Base-by-base conservation (phyloP, 495 filamentous ascomycete genomes). In the Penicillium fimorum region DNA sequence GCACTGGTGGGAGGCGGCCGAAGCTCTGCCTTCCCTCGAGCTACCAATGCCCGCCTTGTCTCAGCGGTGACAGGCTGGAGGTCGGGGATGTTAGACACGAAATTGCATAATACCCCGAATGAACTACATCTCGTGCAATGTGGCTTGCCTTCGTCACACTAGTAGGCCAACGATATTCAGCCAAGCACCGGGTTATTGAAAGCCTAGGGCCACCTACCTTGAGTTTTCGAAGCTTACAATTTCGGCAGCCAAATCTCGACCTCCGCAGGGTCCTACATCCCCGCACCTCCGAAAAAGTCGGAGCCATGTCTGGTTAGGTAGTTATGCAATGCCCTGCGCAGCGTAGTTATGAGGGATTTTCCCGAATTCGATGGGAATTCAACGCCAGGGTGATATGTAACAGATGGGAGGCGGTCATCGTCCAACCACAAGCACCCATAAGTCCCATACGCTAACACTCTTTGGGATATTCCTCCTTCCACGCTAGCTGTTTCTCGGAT, bases 61-160 rank as follows among this genome's bases (percentile, higher is more conserved):
- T 65, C 64, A 44, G 61, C 61, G 32, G 64, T 52, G 44, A 71
- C 20, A 24, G 68, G 69, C 20, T 80, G 69, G 15, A 79, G 66
- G 45, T 77, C 76, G 25, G 71, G 56, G 35, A 68, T 55, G 53
- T 70, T 65, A 2, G 71, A 58, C 44, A 65, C 58, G 50, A 71
- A 78, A 52, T 75, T 78, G 68, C 76, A 79, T 58, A 73, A 45
- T 45, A 80, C 59, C 27, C 76, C 71, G 37, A 71, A 79, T 15
- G 66, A 67, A 44, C 38, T 53, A 60, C 77, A 80, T 71, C 67
- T 72, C 50, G 68, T 70, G 62, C 77, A 80, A 9, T 72, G 53
- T 35, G 76, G 76, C 48, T 69, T 78, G 30, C 22, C 43, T 66
- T 80, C 76, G 41, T 79, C 77, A 46, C 77, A 80, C 76, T 79